phyloP scores from a whole-genome alignment of 768 basidiomycete genomes.

The Rhodotorula kratochvilovae region DNA sequence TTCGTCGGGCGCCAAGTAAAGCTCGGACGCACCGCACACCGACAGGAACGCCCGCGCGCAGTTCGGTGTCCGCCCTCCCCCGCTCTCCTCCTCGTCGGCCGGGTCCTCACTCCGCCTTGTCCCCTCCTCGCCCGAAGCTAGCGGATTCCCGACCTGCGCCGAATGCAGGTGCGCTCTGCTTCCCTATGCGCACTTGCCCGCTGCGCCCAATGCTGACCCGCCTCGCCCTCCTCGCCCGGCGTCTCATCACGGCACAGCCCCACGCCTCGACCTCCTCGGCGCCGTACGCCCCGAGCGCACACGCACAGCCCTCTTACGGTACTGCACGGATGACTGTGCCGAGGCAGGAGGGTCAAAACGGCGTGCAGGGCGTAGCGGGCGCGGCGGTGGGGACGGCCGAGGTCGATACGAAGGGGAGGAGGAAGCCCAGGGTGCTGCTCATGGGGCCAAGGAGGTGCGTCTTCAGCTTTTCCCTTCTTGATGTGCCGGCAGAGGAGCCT shows the following conservation, averaged over 20 bases:
- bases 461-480: no score
- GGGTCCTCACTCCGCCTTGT: no score
- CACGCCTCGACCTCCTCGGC: not conserved
- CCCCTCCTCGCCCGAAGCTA: no score
- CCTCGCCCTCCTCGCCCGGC: not conserved
- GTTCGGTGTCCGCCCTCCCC: no score
- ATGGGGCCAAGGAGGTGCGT: constrained; percentile 28
- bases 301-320: not conserved
- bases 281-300: not conserved
- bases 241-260: not conserved
- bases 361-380: not conserved
- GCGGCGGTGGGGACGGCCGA: not conserved
- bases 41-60: no score
- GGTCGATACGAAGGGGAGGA: constrained; percentile 5
- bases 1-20: no score
- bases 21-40: no score
- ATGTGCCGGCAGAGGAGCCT: not conserved
- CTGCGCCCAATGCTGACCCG: not conserved
- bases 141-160: no score
- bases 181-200: not conserved
- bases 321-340: not conserved
- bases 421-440: constrained; percentile 27
- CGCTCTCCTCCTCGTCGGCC: no score
- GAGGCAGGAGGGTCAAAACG: not conserved
- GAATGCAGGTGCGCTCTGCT: not conserved